phyloP scores from a whole-genome alignment of 257 asterid species.

The Nicotiana tabacum region DNA sequence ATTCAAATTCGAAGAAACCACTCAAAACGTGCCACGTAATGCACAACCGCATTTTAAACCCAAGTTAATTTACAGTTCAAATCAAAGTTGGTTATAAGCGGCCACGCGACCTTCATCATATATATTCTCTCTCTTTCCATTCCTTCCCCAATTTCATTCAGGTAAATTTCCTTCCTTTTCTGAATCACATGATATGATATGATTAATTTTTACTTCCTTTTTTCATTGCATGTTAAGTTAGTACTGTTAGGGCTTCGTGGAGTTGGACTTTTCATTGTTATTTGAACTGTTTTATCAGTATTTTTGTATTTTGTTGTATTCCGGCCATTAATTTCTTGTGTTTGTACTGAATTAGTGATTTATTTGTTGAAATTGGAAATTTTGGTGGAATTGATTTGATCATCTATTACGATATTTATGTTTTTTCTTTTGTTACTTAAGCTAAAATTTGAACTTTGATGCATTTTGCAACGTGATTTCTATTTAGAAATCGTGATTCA shows the following conservation, averaged over 20 bases:
- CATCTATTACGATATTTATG: background rate
- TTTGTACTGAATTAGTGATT: background rate
- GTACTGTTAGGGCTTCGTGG: background rate
- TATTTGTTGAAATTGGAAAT: background rate
- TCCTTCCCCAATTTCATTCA: slow-evolving; percentile 18
- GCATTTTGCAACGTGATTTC: background rate
- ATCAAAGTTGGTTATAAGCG: slow-evolving; percentile 14
- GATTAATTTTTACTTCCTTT: background rate
- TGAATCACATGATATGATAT: background rate
- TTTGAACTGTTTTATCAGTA: background rate
- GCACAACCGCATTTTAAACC: background rate
- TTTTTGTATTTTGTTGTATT: background rate
- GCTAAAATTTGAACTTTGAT: background rate
- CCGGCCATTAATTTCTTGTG: background rate
- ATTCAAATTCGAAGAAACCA: slow-evolving; percentile 5
- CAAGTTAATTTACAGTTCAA: background rate
- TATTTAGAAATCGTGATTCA: background rate
- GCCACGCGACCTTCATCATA: slow-evolving; percentile 23
- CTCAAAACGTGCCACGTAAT: slow-evolving; percentile 25
- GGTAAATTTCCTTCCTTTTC: slow-evolving; percentile 2
- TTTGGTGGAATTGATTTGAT: background rate
- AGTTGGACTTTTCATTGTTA: background rate
- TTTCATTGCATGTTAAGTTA: background rate
- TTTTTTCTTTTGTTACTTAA: background rate
- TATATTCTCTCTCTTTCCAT: background rate